Evolutionary conservation across 2,329 filamentous ascomycete genomes (phyloP), one percentile per base, ranked within the genome.

Genomic region (Ascomycota sp.): DNA sequence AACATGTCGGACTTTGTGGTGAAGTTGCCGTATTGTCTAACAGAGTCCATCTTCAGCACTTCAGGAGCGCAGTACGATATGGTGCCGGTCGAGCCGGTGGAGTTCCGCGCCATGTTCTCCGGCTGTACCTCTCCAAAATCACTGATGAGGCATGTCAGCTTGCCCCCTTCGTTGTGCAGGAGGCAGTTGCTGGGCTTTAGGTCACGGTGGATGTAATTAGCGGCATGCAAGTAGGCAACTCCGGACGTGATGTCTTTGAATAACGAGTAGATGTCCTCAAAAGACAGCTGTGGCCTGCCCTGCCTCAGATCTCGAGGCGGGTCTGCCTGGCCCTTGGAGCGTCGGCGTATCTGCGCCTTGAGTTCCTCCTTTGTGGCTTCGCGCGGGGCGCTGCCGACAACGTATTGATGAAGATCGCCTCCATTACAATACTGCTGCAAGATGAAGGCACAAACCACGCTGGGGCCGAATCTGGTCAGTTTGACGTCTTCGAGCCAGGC

Each of bases 1-100:
- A 98, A 98, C n/a, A 98, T 78, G 45, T 98, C 89, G 0, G 85
- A 94, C 46, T 95, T 98, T 19, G 81, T 85, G 0, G 83, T 93
- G 44, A 98, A 98, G 46, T 95, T 93, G 7, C 79, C 83, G 41
- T 80, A 86, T 1, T 65, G 65, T 0, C 86, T 86, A 20, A 60
- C 62, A 0, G 65, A 53, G 33, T 72, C 75, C 39, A 67, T 66
- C 30, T 67, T 72, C 20, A 98, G 58, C 0, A 98, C 91, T 51
- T 98, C 89, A 0, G 89, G 89, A 0, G 89, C 89, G 50, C 89
- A 98, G 51, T 94, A 98, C 0, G 86, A 95, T 27, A 98, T 89
- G 0, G 89, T 98, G 1, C 89, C 89, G 0, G 89, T 98, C 0
- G 83, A 78, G 2, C 89, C 89, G 0, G 85, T 93, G 0, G 83